Evolutionary conservation across 2,329 filamentous ascomycete species (phyloP).

Genomic region (Zasmidium angulare): DNA sequence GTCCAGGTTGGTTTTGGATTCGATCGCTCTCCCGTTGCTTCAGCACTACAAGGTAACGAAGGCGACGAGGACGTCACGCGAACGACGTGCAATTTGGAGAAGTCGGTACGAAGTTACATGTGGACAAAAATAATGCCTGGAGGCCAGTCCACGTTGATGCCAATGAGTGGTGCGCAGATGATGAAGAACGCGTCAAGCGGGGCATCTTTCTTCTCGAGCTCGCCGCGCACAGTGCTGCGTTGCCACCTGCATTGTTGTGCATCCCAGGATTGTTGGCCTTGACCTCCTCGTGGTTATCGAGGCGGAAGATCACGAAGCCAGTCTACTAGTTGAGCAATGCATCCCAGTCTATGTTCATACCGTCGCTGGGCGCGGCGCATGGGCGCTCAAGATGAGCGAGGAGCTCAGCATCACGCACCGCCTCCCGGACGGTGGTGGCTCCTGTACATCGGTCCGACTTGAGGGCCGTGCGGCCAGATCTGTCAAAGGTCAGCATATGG

Average conservation of each 20-base stretch:
- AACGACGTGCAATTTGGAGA: too few species aligned
- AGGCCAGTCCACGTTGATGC: background rate
- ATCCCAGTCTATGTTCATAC: background rate
- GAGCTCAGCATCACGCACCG: constrained; percentile 19
- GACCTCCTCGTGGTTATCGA: background rate
- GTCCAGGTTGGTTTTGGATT: too few species aligned
- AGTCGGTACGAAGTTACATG: too few species aligned
- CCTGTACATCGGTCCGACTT: constrained; percentile 6
- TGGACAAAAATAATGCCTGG: too few species aligned
- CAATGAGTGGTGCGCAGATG: constrained; percentile 42
- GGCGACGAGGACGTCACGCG: too few species aligned
- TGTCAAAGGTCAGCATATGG: background rate
- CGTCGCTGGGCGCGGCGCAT: background rate
- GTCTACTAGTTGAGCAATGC: background rate
- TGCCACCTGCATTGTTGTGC: background rate
- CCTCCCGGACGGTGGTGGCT: constrained; percentile 20
- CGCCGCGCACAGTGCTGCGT: constrained; percentile 56
- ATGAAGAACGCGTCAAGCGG: constrained; percentile 50
- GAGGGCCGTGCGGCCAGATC: background rate
- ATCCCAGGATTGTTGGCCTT: background rate
- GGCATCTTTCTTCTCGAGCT: constrained; percentile 48
- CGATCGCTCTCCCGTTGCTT: too few species aligned
- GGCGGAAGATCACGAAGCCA: background rate
- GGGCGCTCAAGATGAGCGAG: constrained; percentile 1
- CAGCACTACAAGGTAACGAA: too few species aligned